phyloP scores from a whole-genome alignment of 495 filamentous ascomycete species.

The Penicillium verhagenii region DNA sequence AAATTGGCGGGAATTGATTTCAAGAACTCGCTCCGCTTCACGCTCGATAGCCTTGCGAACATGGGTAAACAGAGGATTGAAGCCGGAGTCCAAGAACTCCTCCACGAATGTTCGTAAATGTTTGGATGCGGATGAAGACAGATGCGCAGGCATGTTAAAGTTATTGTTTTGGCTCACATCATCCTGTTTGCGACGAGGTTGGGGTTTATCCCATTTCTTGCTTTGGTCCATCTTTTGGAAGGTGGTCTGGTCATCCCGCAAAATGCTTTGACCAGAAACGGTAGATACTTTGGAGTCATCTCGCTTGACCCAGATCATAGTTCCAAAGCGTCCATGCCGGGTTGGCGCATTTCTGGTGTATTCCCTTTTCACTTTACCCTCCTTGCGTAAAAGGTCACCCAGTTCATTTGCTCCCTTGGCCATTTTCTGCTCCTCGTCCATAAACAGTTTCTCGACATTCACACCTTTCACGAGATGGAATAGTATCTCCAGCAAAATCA shows the following conservation, averaged over 20 bases:
- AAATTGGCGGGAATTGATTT: conserved; percentile 74
- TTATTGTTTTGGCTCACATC: conserved; percentile 63
- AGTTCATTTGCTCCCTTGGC: conserved; percentile 72
- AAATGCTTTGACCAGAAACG: conserved; percentile 80
- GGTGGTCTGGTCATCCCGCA: conserved; percentile 70
- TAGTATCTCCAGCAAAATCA: conserved; percentile 80
- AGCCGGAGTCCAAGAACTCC: conserved; percentile 91
- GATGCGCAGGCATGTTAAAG: conserved; percentile 67
- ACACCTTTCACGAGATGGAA: conserved; percentile 92
- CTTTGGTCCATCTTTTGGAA: conserved; percentile 83
- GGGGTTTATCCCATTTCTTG: conserved; percentile 87
- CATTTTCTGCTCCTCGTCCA: conserved; percentile 68
- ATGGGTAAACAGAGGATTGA: conserved; percentile 89
- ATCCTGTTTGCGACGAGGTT: conserved; percentile 59
- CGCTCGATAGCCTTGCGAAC: conserved; percentile 87
- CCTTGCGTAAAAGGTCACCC: conserved; percentile 67
- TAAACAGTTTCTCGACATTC: conserved; percentile 80
- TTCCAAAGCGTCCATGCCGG: conserved; percentile 91
- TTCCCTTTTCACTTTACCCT: conserved; percentile 73
- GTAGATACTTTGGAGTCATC: conserved; percentile 78
- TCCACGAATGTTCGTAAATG: conserved; percentile 82
- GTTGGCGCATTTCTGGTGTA: conserved; percentile 80
- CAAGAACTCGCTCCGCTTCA: conserved; percentile 78
- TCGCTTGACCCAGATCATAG: conserved; percentile 95
- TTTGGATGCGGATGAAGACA: conserved; percentile 66